Evolutionary conservation across 1,284 basidiomycete species (phyloP), one percentile per base, ranked within the genome.

Genomic region (Moniliella sp.): DNA sequence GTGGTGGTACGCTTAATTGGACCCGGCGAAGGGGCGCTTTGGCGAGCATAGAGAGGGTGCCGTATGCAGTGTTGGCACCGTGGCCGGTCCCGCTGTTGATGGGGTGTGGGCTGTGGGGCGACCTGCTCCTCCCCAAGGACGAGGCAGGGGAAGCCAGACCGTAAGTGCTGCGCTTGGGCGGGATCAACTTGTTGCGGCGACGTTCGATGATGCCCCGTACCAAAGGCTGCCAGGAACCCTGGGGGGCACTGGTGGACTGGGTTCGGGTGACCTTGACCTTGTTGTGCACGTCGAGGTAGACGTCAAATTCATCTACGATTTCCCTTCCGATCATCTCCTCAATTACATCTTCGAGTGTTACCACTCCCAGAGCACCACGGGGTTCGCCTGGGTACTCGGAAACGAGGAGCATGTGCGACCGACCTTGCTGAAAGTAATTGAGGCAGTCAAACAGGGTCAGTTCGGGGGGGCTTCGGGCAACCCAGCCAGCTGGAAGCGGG

Each of bases 351-450:
- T 67, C 65, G 4, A 66, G 53, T 3, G 65, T 63, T 16, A 65
- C 61, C 15, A 65, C 51, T 13, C 63, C 64, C 18, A 52, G 34
- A 1, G 74, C 83, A 25, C 83, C 83, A 11, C 76, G 75, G 3
- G 74, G 66, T 27, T 69, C 62, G 0, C 84, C 84, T 0, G 84
- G 84, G 0, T 77, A 78, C 8, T 67, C 67, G 45, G 78, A 83
- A 19, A 97, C 72, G 15, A 97, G 66, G 14, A 97, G 67, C 43
- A 94, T 68, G 62, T 97, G 88, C 0, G 83, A 81, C 31, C 84
- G 74, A 4, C 88, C 88, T 2, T 83, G 88, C 68, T 94, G 88
- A 68, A 58, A 58, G 42, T 50, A 65, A 36, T 64, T 65, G 34
- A 62, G 51, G 15, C 48, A 64, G 35, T 66, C 65, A 5, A 66